Conservation (phyloP, 257 asterid species). For the Ligustrum vulgare region DNA sequence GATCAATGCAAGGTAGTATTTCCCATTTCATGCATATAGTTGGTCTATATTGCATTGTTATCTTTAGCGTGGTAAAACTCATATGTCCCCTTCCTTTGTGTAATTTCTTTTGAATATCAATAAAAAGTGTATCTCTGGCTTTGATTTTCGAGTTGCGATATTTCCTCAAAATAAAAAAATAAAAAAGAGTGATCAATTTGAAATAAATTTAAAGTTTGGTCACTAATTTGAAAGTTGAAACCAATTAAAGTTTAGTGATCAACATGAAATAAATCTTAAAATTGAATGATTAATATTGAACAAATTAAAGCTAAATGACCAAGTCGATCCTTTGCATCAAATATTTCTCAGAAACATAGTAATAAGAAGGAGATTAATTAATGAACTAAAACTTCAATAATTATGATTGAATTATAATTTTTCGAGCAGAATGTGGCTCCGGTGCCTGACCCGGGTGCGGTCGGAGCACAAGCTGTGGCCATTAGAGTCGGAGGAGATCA, state of each 20-base stretch:
- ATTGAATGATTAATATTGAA: background rate
- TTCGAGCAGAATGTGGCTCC: slow-evolving; percentile 76
- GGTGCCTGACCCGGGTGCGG: slow-evolving; percentile 68
- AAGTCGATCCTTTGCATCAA: background rate
- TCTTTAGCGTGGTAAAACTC: too few relatives aligned
- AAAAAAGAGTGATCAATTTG: background rate
- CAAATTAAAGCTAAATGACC: background rate
- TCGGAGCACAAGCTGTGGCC: slow-evolving; percentile 95
- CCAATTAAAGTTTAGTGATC: background rate
- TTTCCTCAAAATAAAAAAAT: too few relatives aligned
- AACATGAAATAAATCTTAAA: background rate
- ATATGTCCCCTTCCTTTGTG: too few relatives aligned
- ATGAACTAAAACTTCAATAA: background rate
- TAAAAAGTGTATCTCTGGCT: too few relatives aligned
- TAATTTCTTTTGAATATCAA: too few relatives aligned
- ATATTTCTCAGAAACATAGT: background rate
- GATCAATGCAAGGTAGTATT: background rate
- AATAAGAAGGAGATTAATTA: background rate
- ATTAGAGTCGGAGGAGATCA: slow-evolving; percentile 72
- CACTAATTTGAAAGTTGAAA: too few relatives aligned
- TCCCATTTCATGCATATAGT: too few relatives aligned
- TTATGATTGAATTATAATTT: background rate
- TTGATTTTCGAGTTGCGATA: too few relatives aligned
- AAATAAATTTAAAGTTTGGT: too few relatives aligned
- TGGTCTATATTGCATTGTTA: too few relatives aligned